Conservation (phyloP, 2,329 filamentous ascomycete genomes). For the Alternaria sp. region DNA sequence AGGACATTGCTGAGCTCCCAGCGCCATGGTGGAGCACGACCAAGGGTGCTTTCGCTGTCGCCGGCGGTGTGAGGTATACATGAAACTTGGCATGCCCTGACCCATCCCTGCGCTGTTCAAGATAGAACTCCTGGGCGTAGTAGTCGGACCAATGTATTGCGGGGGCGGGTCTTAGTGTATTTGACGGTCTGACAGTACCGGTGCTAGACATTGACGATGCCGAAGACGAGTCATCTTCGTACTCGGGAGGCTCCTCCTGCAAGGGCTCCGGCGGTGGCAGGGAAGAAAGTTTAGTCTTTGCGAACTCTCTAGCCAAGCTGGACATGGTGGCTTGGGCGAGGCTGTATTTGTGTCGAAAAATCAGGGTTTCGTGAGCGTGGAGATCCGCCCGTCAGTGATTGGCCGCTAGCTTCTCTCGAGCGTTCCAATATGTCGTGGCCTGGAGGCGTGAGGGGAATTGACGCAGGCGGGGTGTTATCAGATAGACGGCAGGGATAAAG, state of each 20-base stretch:
- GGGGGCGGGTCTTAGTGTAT: slow-evolving; percentile 66
- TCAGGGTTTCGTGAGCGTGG: slow-evolving; percentile 3
- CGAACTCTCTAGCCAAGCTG: slow-evolving; percentile 79
- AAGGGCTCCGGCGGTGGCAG: slow-evolving; percentile 61
- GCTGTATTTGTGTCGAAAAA: slow-evolving; percentile 6
- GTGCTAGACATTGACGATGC: slow-evolving; percentile 90
- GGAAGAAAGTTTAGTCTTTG: slow-evolving; percentile 73
- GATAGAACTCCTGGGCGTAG: slow-evolving; percentile 85
- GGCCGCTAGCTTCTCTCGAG: slow-evolving; percentile 6
- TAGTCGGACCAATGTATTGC: slow-evolving; percentile 84
- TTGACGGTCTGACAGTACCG: slow-evolving; percentile 85
- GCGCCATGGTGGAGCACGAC: slow-evolving; percentile 96
- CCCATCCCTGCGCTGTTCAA: slow-evolving; percentile 56
- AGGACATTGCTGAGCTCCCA: slow-evolving; percentile 90
- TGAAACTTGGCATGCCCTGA: slow-evolving; percentile 69
- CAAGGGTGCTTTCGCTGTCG: slow-evolving; percentile 71
- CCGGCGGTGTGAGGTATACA: slow-evolving; percentile 84
- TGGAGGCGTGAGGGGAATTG: slow-evolving; percentile 8
- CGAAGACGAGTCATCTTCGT: slow-evolving; percentile 58
- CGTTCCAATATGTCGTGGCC: slow-evolving; percentile 9
- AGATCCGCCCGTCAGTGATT: slow-evolving; percentile 12
- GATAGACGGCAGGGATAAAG: slow-evolving; percentile 18
- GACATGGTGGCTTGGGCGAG: slow-evolving; percentile 64
- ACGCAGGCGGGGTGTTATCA: slow-evolving; percentile 8
- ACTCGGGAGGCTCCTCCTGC: slow-evolving; percentile 56